Base-by-base conservation (phyloP, 2,329 filamentous ascomycete species). In the Aspergillus pseudoterreus region DNA sequence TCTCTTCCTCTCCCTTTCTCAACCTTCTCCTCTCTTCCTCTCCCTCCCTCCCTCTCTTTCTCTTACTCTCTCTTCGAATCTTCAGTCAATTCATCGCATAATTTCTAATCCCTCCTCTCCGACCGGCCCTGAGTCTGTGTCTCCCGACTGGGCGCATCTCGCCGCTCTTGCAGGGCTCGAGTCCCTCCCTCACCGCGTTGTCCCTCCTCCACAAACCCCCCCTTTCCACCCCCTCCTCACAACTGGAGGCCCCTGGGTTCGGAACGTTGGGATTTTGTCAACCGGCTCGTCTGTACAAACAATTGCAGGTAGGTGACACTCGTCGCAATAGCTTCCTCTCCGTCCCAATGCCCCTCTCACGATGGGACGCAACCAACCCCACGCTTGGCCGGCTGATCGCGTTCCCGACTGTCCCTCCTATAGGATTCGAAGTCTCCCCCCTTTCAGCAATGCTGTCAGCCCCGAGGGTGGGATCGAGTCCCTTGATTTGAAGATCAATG, bases 1-100 rank as follows among this genome's bases (percentile, higher is more conserved):
- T 47, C 51, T 50, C 46, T 45, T 48, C 44, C 45, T 49, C 43
- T 53, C 45, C 49, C 51, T 49, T 39, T 38, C 43, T 57, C 43
- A 27, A 47, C 33, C 42, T 47, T 46, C 43, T 49, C 50, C 41
- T 49, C 52, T 50, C 46, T 45, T 48, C 44, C 44, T 49, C 43
- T 53, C 44, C 49, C 51, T 49, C 17, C 33, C 43, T 49, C 53
- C 47, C 45, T 42, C 49, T 49, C 48, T 56, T 11, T 51, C 35
- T 17, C 17, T 11, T 51, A 30, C 15, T 48, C 19, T 22, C 17
- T 35, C 15, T 44, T 6, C 22, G 6, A 47, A 45, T 52, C 27
- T 47, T n/a, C 32, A 32, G 30, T 44, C 17, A 17, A 35, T 39
- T 35, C 33, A 45, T 14, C 27, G n/a, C 44, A 48, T 52, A 22